phyloP scores from a whole-genome alignment of 2,329 filamentous ascomycete species.

The Coniochaeta sp. region DNA sequence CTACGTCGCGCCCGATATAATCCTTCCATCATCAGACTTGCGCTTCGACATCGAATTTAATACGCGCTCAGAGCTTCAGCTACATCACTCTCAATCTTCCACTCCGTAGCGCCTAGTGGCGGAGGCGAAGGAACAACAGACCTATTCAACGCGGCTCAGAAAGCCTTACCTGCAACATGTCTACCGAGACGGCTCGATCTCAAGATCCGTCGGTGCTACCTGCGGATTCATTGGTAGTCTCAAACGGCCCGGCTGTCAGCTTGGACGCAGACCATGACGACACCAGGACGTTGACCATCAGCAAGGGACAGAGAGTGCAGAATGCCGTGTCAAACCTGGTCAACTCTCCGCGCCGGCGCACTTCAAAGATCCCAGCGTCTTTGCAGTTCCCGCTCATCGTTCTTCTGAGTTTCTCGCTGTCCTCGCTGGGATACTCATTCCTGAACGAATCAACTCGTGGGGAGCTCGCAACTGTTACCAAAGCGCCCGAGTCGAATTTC shows the following conservation, averaged over 20 bases:
- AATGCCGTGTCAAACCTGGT: background rate
- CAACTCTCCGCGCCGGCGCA: constrained; percentile 5
- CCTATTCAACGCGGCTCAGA: background rate
- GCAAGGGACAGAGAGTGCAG: background rate
- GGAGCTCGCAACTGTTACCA: constrained; percentile 62
- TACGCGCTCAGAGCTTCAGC: background rate
- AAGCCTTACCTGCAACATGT: background rate
- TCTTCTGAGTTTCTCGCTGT: constrained; percentile 52
- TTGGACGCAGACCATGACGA: background rate
- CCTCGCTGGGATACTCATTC: constrained; percentile 57
- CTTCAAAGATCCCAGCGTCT: constrained; percentile 32
- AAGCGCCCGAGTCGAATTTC: constrained; percentile 52
- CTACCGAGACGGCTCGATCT: background rate
- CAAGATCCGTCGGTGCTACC: background rate
- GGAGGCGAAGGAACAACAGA: background rate
- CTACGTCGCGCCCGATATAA: background rate
- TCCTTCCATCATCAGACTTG: background rate
- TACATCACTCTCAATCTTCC: background rate
- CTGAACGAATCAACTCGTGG: constrained; percentile 52
- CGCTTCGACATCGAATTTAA: background rate
- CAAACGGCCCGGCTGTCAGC: background rate
- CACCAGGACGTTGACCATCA: background rate
- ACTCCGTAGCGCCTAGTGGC: background rate
- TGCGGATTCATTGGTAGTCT: background rate
- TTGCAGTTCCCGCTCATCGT: constrained; percentile 48